Percentiles rank a stretch among this genome's conserved stretches.
These are phyloP conservation scores for Skeletonema potamos DNA, from an alignment of 108 stramenopile species.

Conservation along the genomic window DNA sequence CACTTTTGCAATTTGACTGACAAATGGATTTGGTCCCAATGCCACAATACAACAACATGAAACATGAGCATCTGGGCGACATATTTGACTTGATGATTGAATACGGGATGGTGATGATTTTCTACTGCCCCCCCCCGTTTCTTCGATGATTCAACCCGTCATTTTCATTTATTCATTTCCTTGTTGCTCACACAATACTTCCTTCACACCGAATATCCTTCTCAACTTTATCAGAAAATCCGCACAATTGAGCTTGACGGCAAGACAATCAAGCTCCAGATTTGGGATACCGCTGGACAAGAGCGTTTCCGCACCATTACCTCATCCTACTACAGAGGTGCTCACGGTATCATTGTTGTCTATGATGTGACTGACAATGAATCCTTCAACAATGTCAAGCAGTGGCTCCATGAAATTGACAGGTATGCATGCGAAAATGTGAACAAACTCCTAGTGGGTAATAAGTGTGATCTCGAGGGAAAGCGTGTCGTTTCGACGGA, in stretches of 20 bases:
- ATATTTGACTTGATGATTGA: too few species aligned
- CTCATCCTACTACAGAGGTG: constrained; percentile 89
- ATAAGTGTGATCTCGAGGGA: constrained; percentile 97
- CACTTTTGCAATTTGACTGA: background rate
- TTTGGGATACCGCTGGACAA: constrained; percentile 94
- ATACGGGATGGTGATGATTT: too few species aligned
- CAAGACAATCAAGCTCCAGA: constrained; percentile 98
- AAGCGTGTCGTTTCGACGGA: constrained; percentile 96
- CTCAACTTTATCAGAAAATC: constrained; percentile 76
- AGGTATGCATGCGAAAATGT: constrained; percentile 98
- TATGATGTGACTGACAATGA: constrained; percentile 97
- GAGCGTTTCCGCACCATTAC: constrained; percentile 92
- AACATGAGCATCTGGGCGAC: too few species aligned
- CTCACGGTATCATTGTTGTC: constrained; percentile 97
- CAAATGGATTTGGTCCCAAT: too few species aligned
- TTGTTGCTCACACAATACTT: background rate
- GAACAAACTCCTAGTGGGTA: constrained; percentile 99
- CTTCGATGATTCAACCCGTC: background rate
- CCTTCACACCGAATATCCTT: background rate
- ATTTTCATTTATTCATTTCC: background rate
- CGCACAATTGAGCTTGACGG: constrained; percentile 98
- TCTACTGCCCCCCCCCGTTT: background rate
- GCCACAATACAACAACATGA: too few species aligned
- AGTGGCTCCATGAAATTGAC: constrained; percentile 99
- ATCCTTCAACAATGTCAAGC: constrained; percentile 98